Evolutionary conservation across 495 filamentous ascomycete species (phyloP), one percentile per base, ranked within the genome.

Genomic region (Opeltia flavorubescens): DNA sequence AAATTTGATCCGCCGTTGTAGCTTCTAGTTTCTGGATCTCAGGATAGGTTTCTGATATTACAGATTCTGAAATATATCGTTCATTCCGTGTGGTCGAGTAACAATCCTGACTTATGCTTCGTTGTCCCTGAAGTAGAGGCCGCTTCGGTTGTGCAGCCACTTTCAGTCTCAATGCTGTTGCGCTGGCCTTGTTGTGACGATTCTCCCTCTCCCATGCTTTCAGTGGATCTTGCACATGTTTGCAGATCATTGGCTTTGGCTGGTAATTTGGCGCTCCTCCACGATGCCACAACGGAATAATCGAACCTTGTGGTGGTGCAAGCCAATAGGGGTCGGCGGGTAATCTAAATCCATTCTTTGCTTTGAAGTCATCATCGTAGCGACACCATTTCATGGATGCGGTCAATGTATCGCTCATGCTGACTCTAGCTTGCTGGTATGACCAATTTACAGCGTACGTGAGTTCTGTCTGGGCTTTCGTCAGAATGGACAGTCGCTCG

Each of bases 291-390:
- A 60, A 20, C 12, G 58, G 57, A n/a, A 60, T 38, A n/a, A 60
- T 57, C 17, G 57, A 59, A 6, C 58, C 58, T 44, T 59, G 56
- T 2, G 56, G 56, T 20, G 57, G 57, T 13, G 58, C 50, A 2
- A 60, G 39, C 58, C 58, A 60, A 21, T 57, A 59, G 18, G 58
- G 56, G 50, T 60, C 58, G 2, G 58, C 53, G n/a, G 53, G 53
- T 15, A 60, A 42, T 31, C 58, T 40, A 27, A 44, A 60, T 7
- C 56, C 56, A 24, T 57, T 44, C 26, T 50, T 50, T 28, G 46
- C 26, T 15, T 39, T 42, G 30, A 57, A 57, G 1, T 56, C 47
- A 41, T 59, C 50, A 26, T 60, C 53, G 21, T 51, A 60, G 7
- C 44, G 46, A 36, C 48, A 54, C 49, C 49, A 60, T 11, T 59